Conservation (phyloP, 2,329 filamentous ascomycete genomes). For the Graphilbum sp. region DNA sequence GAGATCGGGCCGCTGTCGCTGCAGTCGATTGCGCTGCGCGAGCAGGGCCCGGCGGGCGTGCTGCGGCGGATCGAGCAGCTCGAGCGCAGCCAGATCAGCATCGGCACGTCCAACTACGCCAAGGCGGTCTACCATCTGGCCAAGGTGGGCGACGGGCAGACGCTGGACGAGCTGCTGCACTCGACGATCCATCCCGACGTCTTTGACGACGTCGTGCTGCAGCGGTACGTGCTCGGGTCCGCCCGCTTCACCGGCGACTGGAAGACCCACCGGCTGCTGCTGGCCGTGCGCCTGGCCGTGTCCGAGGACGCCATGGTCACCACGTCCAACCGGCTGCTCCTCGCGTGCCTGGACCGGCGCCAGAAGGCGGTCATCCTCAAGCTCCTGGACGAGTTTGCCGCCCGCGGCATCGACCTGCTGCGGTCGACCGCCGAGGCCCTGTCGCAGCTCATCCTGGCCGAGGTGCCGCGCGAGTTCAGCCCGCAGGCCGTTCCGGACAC, state of each 20-base stretch:
- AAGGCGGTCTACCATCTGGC: conserved; percentile 50
- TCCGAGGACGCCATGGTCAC: conserved; percentile 14
- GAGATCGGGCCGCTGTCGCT: conserved; percentile 61
- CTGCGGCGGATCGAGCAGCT: conserved; percentile 43
- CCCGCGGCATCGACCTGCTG: conserved; percentile 16
- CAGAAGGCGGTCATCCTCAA: conserved; percentile 12
- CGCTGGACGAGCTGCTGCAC: conserved; percentile 27
- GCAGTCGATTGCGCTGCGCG: conserved; percentile 58
- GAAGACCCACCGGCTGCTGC: conserved; percentile 25
- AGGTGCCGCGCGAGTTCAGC: conserved; percentile 12
- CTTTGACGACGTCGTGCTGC: conserved; percentile 29
- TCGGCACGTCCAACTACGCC: conserved; percentile 48
- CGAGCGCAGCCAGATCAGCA: conserved; percentile 41
- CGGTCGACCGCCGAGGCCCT: conserved; percentile 12
- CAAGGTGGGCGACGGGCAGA: conserved; percentile 30
- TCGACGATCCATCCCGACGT: conserved; percentile 39
- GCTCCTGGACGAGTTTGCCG: conserved; percentile 21
- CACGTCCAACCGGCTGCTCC: conserved; percentile 19
- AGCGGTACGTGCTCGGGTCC: conserved; percentile 21
- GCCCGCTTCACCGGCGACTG: conserved; percentile 21
- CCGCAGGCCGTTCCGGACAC: conserved; percentile 9
- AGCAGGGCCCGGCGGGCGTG: conserved; percentile 35
- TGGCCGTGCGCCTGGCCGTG: conserved; percentile 23
- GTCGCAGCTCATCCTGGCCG: conserved; percentile 15
- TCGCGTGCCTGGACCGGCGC: conserved; percentile 12